Percentiles rank a stretch among this genome's conserved stretches.
Evolutionary conservation across 352 stramenopile species (phyloP).

Genomic region (Globisporangium acanthophoron): DNA sequence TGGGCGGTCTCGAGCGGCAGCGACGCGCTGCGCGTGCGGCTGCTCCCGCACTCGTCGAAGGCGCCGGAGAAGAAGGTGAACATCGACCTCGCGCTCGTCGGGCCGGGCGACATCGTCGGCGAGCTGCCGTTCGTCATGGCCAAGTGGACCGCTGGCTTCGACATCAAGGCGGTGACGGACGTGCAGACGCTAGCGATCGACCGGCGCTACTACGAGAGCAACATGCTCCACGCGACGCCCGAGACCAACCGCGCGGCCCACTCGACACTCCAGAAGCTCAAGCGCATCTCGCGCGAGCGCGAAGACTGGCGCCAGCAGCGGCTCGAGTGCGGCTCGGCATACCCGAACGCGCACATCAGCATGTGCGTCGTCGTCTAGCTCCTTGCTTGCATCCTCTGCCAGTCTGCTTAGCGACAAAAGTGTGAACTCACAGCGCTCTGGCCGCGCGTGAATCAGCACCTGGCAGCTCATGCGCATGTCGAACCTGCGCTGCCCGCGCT

Average conservation of each 20-base stretch:
- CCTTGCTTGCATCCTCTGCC: not conserved
- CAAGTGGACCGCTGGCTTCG: conserved; percentile 42
- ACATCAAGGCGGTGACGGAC: conserved; percentile 63
- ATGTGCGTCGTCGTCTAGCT: conserved; percentile 34
- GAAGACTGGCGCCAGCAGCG: conserved; percentile 73
- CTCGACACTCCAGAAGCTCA: conserved; percentile 35
- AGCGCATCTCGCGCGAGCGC: conserved; percentile 40
- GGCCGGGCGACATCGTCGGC: conserved; percentile 49
- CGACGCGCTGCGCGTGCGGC: conserved; percentile 16
- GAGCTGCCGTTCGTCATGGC: conserved; percentile 54
- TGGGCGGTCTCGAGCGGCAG: conserved; percentile 22
- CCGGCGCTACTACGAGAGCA: conserved; percentile 52
- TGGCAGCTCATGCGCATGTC: conserved; percentile 78
- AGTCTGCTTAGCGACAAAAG: not conserved
- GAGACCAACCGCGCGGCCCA: conserved; percentile 37
- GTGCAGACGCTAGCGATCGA: conserved; percentile 61
- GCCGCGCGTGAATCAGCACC: conserved; percentile 24
- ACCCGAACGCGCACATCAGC: conserved; percentile 60
- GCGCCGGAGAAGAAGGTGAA: conserved; percentile 63
- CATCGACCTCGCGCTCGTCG: conserved; percentile 57
- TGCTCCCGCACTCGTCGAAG: conserved; percentile 24
- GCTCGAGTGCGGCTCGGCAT: conserved; percentile 58
- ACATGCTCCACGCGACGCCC: conserved; percentile 39
- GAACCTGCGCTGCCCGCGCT: conserved; percentile 51
- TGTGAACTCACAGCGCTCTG: not conserved